Base-by-base conservation (phyloP, 176 grass and related monocot species). In the Aegilops umbellulata region DNA sequence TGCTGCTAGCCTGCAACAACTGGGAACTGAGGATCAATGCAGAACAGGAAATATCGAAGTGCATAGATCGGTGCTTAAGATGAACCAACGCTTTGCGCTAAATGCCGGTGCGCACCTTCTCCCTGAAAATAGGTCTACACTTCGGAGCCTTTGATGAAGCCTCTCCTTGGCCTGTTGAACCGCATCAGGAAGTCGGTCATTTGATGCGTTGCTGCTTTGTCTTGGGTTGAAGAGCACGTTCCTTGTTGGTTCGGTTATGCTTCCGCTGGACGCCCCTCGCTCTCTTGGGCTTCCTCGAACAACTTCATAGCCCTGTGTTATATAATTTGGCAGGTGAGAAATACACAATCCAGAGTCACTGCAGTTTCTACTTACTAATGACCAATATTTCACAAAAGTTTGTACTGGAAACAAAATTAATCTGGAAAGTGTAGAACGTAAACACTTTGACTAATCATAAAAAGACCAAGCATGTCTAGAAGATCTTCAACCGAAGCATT, bases 131-230 rank as follows among this genome's bases (percentile, higher is more conserved):
- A 85, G 17, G 58, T 88, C 80, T 49, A 82, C 41, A 26, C 86
- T 85, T 74, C 58, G 30, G 10, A 91, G 81, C 60, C 81, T 85
- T n/a, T 57, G 44, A 41, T 81, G 41, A 91, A 91, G 77, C 44
- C 90, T 85, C 80, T 91, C 84, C 61, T 78, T 88, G 44, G 86
- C 90, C 38, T 78, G 82, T 26, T 19, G 78, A 38, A 88, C 82
- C 10, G 67, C 64, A 32, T 84, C 82, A 44, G 86, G 86, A 78
- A 91, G 90, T 72, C 68, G 78, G 65, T 85, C 82, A 38, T 80
- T 58, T 19, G 30, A 70, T 85, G 70, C 53, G 69, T 58, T 46
- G 22, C 29, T 49, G 47, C 58, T 58, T 63, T 46, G 53, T 61
- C 76, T 32, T 31, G 65, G 62, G 34, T 15, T 60, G 25, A 23